phyloP scores from a whole-genome alignment of 371 early-diverging fungal species.

The Haplosporangium sp. region DNA sequence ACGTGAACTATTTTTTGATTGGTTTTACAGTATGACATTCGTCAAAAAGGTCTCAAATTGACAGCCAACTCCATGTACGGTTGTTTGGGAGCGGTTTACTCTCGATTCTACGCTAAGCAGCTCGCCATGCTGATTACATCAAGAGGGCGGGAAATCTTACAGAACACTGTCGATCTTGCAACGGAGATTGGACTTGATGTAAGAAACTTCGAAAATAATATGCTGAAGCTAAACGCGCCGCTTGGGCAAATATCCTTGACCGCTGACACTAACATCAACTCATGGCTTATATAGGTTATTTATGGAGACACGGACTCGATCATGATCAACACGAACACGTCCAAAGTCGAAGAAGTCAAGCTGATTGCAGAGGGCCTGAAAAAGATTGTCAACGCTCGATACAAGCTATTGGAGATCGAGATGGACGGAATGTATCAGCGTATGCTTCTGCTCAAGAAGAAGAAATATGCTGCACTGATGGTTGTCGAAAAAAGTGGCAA shows the following conservation, averaged over 20 bases:
- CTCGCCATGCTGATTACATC: slow-evolving; percentile 98
- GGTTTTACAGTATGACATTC: slow-evolving; percentile 80
- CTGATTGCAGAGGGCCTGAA: slow-evolving; percentile 88
- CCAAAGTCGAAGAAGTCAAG: slow-evolving; percentile 78
- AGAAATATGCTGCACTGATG: slow-evolving; percentile 98
- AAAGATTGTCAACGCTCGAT: slow-evolving; percentile 90
- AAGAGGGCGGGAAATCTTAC: slow-evolving; percentile 98
- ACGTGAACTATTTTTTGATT: background rate
- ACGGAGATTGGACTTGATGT: slow-evolving; percentile 80
- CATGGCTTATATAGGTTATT: slow-evolving; percentile 76
- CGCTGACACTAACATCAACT: too few species aligned
- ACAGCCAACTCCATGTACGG: slow-evolving; percentile 99
- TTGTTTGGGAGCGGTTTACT: slow-evolving; percentile 96
- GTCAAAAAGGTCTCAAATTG: slow-evolving; percentile 98
- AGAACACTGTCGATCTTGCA: slow-evolving; percentile 94
- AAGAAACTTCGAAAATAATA: slow-evolving; percentile 9
- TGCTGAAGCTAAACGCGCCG: background rate
- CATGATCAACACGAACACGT: slow-evolving; percentile 97
- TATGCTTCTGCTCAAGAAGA: slow-evolving; percentile 98
- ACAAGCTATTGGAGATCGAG: slow-evolving; percentile 96
- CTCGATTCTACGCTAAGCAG: slow-evolving; percentile 98
- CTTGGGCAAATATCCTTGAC: too few species aligned
- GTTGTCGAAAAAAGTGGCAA: slow-evolving; percentile 76
- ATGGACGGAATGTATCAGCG: slow-evolving; percentile 97
- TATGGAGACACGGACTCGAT: slow-evolving; percentile 99